A percentile compares a stretch with the other conserved stretches of the same genome.
phyloP scores from a whole-genome alignment of 257 asterid species.

The Capsicum pubescens region DNA sequence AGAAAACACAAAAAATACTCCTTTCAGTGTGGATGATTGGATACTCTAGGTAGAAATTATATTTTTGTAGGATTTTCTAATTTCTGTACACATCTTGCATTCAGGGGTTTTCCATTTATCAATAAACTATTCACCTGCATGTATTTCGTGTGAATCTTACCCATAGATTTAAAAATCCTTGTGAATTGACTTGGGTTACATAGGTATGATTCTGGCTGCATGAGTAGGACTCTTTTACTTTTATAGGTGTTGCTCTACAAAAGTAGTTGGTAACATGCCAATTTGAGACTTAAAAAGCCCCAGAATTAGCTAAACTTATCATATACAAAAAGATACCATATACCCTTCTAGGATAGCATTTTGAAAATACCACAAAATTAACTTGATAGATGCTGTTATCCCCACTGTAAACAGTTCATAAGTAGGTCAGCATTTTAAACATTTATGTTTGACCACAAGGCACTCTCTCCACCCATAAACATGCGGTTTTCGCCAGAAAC shows the following conservation, averaged over 20 bases:
- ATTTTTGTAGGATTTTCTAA: neutral
- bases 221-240: neutral
- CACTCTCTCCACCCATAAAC: neutral
- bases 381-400: neutral
- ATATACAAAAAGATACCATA: neutral
- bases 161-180: neutral
- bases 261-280: neutral
- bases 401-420: neutral
- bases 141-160: neutral
- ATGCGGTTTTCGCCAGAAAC: neutral
- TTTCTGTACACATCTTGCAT: neutral
- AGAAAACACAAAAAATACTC: neutral
- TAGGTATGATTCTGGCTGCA: neutral
- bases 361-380: neutral
- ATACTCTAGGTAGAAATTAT: neutral
- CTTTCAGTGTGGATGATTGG: constrained; percentile 8
- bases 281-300: neutral
- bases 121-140: neutral
- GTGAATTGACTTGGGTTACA: neutral
- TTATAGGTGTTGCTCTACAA: neutral
- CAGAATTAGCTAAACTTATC: neutral
- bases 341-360: neutral
- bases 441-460: neutral
- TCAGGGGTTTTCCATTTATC: neutral
- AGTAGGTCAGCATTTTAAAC: neutral